These are phyloP conservation scores for Teratosphaeriaceae sp. DNA, from an alignment of 2,329 filamentous ascomycete genomes.

Conservation along the genomic window DNA sequence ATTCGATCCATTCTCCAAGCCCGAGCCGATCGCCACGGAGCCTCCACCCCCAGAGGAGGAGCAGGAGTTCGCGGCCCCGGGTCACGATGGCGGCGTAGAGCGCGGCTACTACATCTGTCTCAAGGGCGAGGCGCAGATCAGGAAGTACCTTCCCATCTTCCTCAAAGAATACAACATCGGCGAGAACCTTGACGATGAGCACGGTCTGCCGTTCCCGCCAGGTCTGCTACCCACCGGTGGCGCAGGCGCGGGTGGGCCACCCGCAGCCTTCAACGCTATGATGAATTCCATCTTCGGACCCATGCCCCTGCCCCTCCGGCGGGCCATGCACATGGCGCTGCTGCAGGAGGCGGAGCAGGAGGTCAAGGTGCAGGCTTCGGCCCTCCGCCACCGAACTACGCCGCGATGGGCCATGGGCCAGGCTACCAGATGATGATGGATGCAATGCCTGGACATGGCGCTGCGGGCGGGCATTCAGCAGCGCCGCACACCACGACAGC, in stretches of 20 bases:
- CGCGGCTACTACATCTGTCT: conserved; percentile 19
- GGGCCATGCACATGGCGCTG: background rate
- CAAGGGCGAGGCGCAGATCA: conserved; percentile 11
- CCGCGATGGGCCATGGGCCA: background rate
- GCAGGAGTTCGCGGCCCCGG: conserved; percentile 7
- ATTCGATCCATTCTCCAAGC: background rate
- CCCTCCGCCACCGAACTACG: background rate
- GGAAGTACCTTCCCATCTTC: conserved; percentile 14
- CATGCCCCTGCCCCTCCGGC: background rate
- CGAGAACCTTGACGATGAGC: conserved; percentile 4
- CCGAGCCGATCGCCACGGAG: background rate
- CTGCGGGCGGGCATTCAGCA: background rate
- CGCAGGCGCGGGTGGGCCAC: background rate
- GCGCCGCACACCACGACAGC: background rate
- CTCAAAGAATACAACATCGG: conserved; percentile 21
- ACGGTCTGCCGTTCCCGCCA: background rate
- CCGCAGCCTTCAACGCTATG: conserved; percentile 3
- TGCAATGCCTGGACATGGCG: background rate
- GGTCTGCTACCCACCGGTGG: background rate
- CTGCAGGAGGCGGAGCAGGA: background rate
- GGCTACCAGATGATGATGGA: background rate
- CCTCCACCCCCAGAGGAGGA: background rate
- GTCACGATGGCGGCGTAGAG: conserved; percentile 7
- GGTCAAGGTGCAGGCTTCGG: background rate
- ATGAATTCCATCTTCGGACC: conserved; percentile 3